These are phyloP conservation scores for Cynara cardunculus DNA, from an alignment of 129 eudicot species.

Conservation along the genomic window DNA sequence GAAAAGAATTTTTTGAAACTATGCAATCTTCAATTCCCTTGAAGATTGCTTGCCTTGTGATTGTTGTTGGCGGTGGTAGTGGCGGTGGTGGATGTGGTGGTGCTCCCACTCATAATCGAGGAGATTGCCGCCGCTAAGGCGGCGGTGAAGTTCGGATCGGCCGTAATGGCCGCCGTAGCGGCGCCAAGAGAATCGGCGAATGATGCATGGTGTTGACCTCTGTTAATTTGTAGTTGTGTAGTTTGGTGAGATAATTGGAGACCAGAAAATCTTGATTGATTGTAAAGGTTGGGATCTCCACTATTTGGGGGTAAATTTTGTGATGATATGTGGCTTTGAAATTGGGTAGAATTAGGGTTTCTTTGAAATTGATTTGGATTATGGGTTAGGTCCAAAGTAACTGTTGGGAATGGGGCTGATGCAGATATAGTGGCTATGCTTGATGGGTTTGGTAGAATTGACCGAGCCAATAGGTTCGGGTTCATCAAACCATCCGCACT, in stretches of 20 bases:
- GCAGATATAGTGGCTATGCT: constrained; percentile 89
- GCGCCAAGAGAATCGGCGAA: constrained; percentile 66
- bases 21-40: constrained; percentile 23
- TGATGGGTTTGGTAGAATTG: constrained; percentile 62
- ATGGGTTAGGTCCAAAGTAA: constrained; percentile 83
- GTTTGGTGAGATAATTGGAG: constrained; percentile 47
- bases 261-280: constrained; percentile 73
- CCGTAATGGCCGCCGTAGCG: constrained; percentile 77
- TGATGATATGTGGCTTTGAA: constrained; percentile 24
- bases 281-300: constrained; percentile 36
- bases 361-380: constrained; percentile 58
- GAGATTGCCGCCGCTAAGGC: constrained; percentile 86
- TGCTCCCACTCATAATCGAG: constrained; percentile 60
- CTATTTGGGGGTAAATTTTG: constrained; percentile 22
- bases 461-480: constrained; percentile 64
- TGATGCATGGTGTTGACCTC: constrained; percentile 26
- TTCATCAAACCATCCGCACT: constrained; percentile 71
- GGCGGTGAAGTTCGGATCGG: constrained; percentile 89
- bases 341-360: constrained; percentile 27
- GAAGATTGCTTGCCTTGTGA: constrained; percentile 22
- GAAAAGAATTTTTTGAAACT: constrained; percentile 30
- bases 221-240: constrained; percentile 32
- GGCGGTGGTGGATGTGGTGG: constrained; percentile 19
- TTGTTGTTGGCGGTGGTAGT: constrained; percentile 20
- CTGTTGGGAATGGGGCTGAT: constrained; percentile 89